Evolutionary conservation across 768 basidiomycete genomes (phyloP), one percentile per base, ranked within the genome.

Genomic region (Lactarius indigo): DNA sequence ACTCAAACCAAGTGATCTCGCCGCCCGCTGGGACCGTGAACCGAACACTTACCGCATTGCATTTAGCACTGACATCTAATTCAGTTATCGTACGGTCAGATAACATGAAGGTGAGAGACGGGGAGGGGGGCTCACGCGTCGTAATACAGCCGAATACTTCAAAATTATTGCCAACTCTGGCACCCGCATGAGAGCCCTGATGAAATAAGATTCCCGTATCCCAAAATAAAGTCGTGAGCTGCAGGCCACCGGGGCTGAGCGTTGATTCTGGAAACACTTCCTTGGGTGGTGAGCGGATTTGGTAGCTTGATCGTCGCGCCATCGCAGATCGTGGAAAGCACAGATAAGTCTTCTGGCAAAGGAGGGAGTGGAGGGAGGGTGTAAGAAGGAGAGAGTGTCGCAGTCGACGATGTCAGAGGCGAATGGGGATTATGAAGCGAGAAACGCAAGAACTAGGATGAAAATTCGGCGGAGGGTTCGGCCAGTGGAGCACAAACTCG

Each of bases 261-360:
- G 69, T 62, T n/a, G 65, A 63, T 63, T 69, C 69, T 7, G 69
- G 69, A 63, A 69, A 69, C 42, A 69, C 69, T 33, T 69, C 69
- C 59, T 68, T 68, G 33, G 69, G 69, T 5, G 68, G 68, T 42
- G 65, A 42, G n/a, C 65, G 65, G 30, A 67, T 59, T 35, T 66
- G 68, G 64, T 65, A 68, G 60, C 30, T 58, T 26, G 65, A 62
- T 68, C 65, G 65, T 66, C 65, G 65, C 17, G 68, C 47, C 61
- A 54, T 62, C 57, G 52, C 67, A 57, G 39, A 54, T 62, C 60
- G 52, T 69, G 61, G 39, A 59, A 20, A 31, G 42, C 28, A 23
- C 42, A 9, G 33, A 31, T 50, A 44, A 20, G 23, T 50, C 47
- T 59, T 39, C 44, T n/a, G 28, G 55, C 33, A 30, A 44, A 12